Evolutionary conservation across 805 yeast species (phyloP), one percentile per base, ranked within the genome.

Genomic region (Metschnikowia reukaufii): DNA sequence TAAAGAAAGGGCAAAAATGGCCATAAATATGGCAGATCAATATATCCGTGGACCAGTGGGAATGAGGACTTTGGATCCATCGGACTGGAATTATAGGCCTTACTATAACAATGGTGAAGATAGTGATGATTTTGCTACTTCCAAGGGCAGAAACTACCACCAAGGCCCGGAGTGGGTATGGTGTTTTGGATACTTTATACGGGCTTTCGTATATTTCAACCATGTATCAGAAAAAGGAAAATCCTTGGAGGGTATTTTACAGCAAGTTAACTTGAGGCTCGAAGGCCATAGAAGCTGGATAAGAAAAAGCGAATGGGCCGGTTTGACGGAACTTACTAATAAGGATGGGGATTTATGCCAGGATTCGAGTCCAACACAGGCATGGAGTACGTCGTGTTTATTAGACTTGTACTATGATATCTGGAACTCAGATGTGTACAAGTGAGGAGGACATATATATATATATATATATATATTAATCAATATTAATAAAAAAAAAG

Each of bases 91-190:
- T 66, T 92, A 94, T 65, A 77, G 96, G 52, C 99, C 99, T 1
- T 81, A 88, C 68, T 92, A 92, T 66, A 73, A 73, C 60, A 94
- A 92, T 63, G 70, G 89, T 39, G 85, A 79, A 34, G 98, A 92
- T 59, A 81, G 79, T 44, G 81, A 77, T 4, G 96, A 92, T 65
- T 94, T 90, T 75, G 89, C 95, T 0, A 90, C 97, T 0, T 77
- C 97, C 2, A 89, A 90, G 67, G 99, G 99, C 25, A 79, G 98
- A 59, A 94, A 94, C 68, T 92, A 92, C 64, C 99, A 92, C 66
- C 98, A 92, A 68, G 99, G 99, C 1, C 99, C 99, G 2, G 99
- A 94, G 63, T 92, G 99, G 99, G 86, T 88, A 29, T 92, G 97
- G 97, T 79, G 83, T 48, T 75, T 77, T 20, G 99, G 99, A 2